These are phyloP conservation scores for Ceratocystis colombiana DNA, from an alignment of 2,329 filamentous ascomycete species.

Conservation along the genomic window DNA sequence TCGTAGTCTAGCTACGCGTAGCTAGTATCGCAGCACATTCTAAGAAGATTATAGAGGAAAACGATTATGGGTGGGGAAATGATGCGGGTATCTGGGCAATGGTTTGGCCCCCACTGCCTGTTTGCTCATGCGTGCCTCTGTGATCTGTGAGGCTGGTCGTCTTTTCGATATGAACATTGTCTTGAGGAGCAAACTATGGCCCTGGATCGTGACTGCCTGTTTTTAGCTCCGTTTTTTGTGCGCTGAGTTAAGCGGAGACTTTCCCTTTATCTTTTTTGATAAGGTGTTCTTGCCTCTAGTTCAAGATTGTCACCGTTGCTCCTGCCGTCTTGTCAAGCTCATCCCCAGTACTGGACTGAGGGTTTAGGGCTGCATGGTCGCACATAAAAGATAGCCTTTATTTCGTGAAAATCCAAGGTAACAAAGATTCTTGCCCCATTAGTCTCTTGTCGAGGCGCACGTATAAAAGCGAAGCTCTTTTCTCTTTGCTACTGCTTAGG, in stretches of 20 bases:
- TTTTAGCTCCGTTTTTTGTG: background rate
- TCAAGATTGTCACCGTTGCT: background rate
- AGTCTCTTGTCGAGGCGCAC: background rate
- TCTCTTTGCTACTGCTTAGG: background rate
- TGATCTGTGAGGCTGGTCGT: background rate
- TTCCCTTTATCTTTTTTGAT: background rate
- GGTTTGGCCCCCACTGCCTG: background rate
- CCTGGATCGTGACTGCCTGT: background rate
- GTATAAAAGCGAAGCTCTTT: too few relatives aligned
- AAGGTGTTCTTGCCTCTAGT: too few relatives aligned
- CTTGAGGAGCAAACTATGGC: too few relatives aligned
- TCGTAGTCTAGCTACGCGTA: background rate
- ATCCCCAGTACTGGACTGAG: background rate
- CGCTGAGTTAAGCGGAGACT: background rate
- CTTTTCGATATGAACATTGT: background rate
- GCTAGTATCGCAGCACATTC: background rate
- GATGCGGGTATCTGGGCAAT: background rate
- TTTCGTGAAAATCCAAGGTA: background rate
- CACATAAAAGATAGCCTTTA: background rate
- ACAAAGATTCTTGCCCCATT: background rate
- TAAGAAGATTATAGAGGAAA: background rate
- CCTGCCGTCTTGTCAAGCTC: background rate
- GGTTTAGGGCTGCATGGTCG: background rate
- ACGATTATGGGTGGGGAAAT: background rate
- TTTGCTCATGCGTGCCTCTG: background rate